Conservation (phyloP, 208 protist genomes). For the Crithidia sp. region DNA sequence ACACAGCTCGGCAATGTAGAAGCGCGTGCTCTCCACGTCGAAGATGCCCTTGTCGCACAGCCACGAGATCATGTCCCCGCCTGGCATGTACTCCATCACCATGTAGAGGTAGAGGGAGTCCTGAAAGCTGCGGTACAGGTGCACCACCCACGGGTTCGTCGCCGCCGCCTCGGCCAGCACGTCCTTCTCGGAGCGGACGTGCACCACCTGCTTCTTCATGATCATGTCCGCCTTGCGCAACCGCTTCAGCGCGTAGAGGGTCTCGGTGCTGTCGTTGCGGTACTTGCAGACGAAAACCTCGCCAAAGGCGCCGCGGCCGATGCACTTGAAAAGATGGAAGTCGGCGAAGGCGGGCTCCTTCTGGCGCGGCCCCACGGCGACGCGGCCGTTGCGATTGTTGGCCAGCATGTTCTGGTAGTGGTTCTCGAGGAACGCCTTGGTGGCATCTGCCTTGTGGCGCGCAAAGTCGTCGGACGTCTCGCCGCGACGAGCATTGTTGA, state of each 20-base stretch:
- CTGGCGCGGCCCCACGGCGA: constrained; percentile 71
- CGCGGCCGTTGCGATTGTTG: constrained; percentile 52
- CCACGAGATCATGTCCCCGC: constrained; percentile 94
- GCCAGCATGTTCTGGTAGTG: constrained; percentile 80
- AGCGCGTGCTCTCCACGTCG: constrained; percentile 82
- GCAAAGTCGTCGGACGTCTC: constrained; percentile 75
- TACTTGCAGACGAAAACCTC: constrained; percentile 90
- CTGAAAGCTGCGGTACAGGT: constrained; percentile 93
- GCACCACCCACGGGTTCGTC: constrained; percentile 90
- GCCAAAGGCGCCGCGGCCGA: constrained; percentile 91
- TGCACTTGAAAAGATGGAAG: constrained; percentile 90
- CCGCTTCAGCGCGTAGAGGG: constrained; percentile 91
- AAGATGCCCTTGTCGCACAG: constrained; percentile 90
- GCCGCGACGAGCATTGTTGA: constrained; percentile 41
- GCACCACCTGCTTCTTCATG: constrained; percentile 84
- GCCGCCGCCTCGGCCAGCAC: constrained; percentile 84
- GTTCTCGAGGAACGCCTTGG: constrained; percentile 86
- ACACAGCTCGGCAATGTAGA: constrained; percentile 94
- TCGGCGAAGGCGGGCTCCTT: constrained; percentile 74
- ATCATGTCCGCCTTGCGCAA: constrained; percentile 94
- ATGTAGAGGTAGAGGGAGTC: constrained; percentile 93
- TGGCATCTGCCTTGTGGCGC: constrained; percentile 87
- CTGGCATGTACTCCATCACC: constrained; percentile 96
- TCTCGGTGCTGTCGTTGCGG: constrained; percentile 59
- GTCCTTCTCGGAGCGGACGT: constrained; percentile 92